Evolutionary conservation across 495 filamentous ascomycete genomes (phyloP).

Genomic region (Penicillium bovifimosum): DNA sequence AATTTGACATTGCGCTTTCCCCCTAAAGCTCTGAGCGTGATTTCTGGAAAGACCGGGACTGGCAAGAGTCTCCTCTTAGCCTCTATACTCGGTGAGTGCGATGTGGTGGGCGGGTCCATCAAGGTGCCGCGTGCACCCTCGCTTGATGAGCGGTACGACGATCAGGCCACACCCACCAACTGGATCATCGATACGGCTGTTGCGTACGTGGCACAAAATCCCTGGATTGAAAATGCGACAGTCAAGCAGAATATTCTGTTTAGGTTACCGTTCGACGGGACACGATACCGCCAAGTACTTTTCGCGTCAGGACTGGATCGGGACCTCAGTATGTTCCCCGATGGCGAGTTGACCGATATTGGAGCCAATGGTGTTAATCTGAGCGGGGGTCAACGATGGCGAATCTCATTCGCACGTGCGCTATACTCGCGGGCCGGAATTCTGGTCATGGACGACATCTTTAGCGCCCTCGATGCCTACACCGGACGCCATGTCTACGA

Average conservation of each 20-base stretch:
- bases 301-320: slow-evolving; percentile 52
- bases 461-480: slow-evolving; percentile 79
- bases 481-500: slow-evolving; percentile 94
- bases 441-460: slow-evolving; percentile 74
- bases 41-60: too few relatives aligned
- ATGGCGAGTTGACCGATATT: slow-evolving; percentile 53
- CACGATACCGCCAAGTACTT: slow-evolving; percentile 54
- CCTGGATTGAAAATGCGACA: slow-evolving; percentile 92
- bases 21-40: too few relatives aligned
- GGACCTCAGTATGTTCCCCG: slow-evolving; percentile 51
- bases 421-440: slow-evolving; percentile 81
- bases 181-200: too few relatives aligned
- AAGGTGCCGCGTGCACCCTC: too few relatives aligned
- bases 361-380: slow-evolving; percentile 60
- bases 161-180: too few relatives aligned
- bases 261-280: slow-evolving; percentile 55
- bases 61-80: too few relatives aligned
- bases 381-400: slow-evolving; percentile 60
- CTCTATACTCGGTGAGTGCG: too few relatives aligned
- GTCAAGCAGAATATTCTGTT: slow-evolving; percentile 88
- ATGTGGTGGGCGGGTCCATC: too few relatives aligned
- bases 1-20: too few relatives aligned
- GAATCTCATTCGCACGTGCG: slow-evolving; percentile 72
- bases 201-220: slow-evolving; percentile 58
- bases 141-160: too few relatives aligned